Evolutionary conservation across 2,329 filamentous ascomycete genomes (phyloP).

Genomic region (Paracamarosporium sp.): DNA sequence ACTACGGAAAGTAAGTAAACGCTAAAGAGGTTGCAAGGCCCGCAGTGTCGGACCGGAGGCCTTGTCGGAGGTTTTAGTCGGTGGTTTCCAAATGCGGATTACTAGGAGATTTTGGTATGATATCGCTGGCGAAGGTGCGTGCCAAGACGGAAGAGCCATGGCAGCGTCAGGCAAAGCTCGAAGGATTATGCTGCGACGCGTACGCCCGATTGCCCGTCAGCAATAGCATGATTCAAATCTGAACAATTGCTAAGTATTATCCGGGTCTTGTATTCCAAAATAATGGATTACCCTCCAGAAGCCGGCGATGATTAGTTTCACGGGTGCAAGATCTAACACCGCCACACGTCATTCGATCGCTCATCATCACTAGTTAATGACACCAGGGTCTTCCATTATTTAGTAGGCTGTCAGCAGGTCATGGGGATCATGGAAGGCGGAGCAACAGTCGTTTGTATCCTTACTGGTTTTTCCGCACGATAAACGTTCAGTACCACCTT

Average conservation of each 20-base stretch:
- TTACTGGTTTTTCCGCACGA: neutral
- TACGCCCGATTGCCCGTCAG: neutral
- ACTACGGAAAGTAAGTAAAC: neutral
- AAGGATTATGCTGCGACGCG: neutral
- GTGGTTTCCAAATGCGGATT: neutral
- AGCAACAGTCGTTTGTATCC: neutral
- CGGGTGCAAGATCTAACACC: neutral
- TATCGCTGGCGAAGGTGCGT: neutral
- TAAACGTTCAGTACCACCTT: neutral
- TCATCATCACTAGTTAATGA: neutral
- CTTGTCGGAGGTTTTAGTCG: neutral
- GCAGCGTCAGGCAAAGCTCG: constrained; percentile 6
- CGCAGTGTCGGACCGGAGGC: neutral
- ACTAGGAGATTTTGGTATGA: neutral
- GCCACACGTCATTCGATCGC: neutral
- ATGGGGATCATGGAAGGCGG: constrained; percentile 3
- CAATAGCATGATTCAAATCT: neutral
- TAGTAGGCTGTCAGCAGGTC: constrained; percentile 6
- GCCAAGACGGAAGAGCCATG: neutral
- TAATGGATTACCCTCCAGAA: neutral
- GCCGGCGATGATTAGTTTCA: too few species aligned
- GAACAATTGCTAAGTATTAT: neutral
- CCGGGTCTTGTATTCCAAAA: neutral
- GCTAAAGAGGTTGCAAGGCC: neutral
- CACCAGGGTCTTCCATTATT: constrained; percentile 2